Base-by-base conservation (phyloP, 1,284 basidiomycete species). In the Fomes fomentarius region DNA sequence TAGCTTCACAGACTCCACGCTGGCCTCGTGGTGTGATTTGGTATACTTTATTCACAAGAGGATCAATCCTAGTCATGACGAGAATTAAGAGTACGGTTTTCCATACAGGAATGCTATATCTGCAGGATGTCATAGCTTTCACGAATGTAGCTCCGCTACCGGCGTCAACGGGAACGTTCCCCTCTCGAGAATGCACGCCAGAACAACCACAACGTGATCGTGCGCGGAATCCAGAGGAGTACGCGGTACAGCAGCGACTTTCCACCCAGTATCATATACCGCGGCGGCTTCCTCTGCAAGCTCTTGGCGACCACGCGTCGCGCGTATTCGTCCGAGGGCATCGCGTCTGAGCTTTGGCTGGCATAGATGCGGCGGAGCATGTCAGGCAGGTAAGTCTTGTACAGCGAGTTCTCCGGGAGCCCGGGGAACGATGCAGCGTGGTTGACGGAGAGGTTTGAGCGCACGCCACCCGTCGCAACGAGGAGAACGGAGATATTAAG, bases 401-500 rank as follows among this genome's bases (percentile, higher is more conserved):
- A 90, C 22, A 85, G 66, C 1, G 82, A 80, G 38, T 74, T 67
- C 7, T 73, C 66, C 0, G 80, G 73, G 14, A 87, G 73, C 7
- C 53, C 59, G n/a, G 60, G 55, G 58, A 82, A 82, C 0, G 63
- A 66, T 19, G 66, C 60, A 0, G 70, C 67, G 38, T 75, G 76
- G 53, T 84, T 88, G 24, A 66, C 68, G 5, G 83, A 66, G 50
- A 88, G 76, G 62, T 87, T 86, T 0, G 87, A 87, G 39, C 70
- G 74, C 42, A 89, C 71, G 5, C 76, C 71, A 5, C 81, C 85
- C 0, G 86, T 83, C 12, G 79, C 76, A 41, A 89, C 73, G 54
- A 84, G 80, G 62, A 87, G 73, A 37, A 89, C 84, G 34, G 77
- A 70, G 48, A 89, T 77, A 24, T 60, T 56, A 62, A 90, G 81